Evolutionary conservation across 331 rosid species (phyloP), one percentile per base, ranked within the genome.

Genomic region (Pyrus hybrid): DNA sequence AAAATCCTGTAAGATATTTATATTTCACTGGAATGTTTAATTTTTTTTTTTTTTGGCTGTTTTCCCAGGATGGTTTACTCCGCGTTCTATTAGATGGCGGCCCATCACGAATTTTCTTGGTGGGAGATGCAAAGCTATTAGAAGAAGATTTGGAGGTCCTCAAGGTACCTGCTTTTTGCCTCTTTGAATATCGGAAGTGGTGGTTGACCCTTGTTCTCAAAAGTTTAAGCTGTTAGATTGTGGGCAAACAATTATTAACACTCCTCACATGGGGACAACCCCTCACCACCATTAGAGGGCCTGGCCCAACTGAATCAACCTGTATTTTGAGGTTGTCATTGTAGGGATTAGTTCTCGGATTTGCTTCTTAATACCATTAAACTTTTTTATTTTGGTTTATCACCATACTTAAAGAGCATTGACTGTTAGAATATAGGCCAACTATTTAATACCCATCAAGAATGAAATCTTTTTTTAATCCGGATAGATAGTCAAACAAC

Each of bases 41-140:
- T 21, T 58, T 70, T 37, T 41, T 10, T 41, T 81, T 43, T 75
- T 62, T 78, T 83, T 25, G 41, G 4, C 0, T 51, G 9, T 51
- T 51, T 51, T 51, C 1, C 30, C 82, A 95, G 99, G 99, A 95
- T 77, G 99, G 99, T 72, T 91, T 95, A 45, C 89, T 90, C 76
- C 99, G 98, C 6, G 93, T 95, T 71, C 67, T 95, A 73, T 76
- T 92, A 83, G 99, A 92, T 67, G 99, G 99, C 2, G 99, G 97
- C 47, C 88, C 99, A 57, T 87, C 85, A 30, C 86, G 99, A 77
- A 80, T 89, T 70, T 92, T 95, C 88, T 73, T 75, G 47, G 77
- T 86, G 0, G 77, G 72, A 35, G 99, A 95, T 81, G 91, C 92
- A 63, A 95, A 89, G 84, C 84, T 92, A 23, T 85, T 95, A 28